phyloP scores from a whole-genome alignment of 148 eudicot species.

The Amaranthus cruentus region DNA sequence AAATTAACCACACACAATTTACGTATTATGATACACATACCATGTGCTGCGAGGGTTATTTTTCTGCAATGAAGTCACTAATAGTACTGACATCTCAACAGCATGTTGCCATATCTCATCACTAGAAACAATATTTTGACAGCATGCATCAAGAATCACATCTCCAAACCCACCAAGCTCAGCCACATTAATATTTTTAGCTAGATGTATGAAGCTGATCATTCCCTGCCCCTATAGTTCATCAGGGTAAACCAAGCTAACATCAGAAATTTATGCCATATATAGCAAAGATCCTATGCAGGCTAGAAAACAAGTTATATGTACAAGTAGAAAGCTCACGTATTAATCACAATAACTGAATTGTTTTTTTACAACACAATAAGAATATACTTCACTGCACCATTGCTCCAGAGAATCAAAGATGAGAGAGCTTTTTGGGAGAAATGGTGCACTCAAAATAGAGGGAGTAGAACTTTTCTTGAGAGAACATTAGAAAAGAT shows the following conservation, averaged over 20 bases:
- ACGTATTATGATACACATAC: slow-evolving; percentile 29
- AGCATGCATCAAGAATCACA: slow-evolving; percentile 93
- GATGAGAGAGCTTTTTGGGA: too few relatives aligned
- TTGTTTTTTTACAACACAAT: neutral
- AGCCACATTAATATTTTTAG: slow-evolving; percentile 46
- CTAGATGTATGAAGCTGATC: slow-evolving; percentile 79
- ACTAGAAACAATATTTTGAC: slow-evolving; percentile 74
- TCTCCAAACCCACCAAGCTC: slow-evolving; percentile 78
- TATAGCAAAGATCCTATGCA: neutral
- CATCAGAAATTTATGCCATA: slow-evolving; percentile 9
- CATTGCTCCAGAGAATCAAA: too few relatives aligned
- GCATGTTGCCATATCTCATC: slow-evolving; percentile 87
- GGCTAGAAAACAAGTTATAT: neutral
- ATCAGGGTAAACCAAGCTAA: slow-evolving; percentile 8
- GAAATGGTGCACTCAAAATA: too few relatives aligned
- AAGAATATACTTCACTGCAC: too few relatives aligned
- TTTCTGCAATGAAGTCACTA: slow-evolving; percentile 51
- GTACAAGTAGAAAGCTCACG: neutral
- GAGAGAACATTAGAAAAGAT: too few relatives aligned
- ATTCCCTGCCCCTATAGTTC: slow-evolving; percentile 83
- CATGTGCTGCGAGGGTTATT: slow-evolving; percentile 91
- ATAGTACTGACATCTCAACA: slow-evolving; percentile 87
- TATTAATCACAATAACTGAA: neutral
- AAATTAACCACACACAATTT: neutral
- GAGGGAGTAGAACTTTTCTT: too few relatives aligned